Base-by-base conservation (phyloP, 106 monocot species). In the Vanilla planifolia region DNA sequence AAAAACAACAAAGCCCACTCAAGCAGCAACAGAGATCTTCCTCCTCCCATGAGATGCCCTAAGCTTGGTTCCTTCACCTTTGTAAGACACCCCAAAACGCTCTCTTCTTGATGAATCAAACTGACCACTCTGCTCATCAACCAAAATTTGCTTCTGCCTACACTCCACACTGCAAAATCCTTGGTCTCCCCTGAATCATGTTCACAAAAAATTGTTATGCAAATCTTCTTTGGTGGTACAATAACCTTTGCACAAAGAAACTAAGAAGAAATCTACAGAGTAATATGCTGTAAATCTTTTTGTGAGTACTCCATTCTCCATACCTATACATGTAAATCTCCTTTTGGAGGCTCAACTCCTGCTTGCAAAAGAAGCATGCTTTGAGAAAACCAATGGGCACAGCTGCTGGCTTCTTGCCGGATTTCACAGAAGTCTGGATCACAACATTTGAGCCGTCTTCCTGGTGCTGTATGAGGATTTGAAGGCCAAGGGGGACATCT, bases 161-260 rank as follows among this genome's bases (percentile, higher is more conserved):
- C 82, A 82, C 41, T 77, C 70, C 19, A 40, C 66, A 51, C 73
- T 82, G 42, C 82, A 82, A 51, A 73, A 82, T 16, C 76, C 82
- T 35, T 82, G 77, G 17, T 82, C 73, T 33, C 82, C 82, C 53
- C 82, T 82, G 46, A 48, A 61, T 20, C 1, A 14, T 48, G 22
- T n/a, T 48, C 17, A 48, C 7, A 48, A 20, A 48, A 48, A 20
- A 48, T 48, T 8, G 8, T 48, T 22, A 11, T 8, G 4, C 27
- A 51, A 51, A 51, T 26, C 1, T 21, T 6, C 6, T 6, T 13
- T 51, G 0, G 20, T 24, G 8, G 23, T n/a, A 50, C 5, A 37
- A 9, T 25, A 15, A 30, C 53, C 15, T 27, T 39, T 39, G 39
- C 10, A 6, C 10, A 53, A 53, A 53, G n/a, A n/a, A 3, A 30